Conservation (phyloP, 805 yeast genomes). For the Yarrowia bubula region DNA sequence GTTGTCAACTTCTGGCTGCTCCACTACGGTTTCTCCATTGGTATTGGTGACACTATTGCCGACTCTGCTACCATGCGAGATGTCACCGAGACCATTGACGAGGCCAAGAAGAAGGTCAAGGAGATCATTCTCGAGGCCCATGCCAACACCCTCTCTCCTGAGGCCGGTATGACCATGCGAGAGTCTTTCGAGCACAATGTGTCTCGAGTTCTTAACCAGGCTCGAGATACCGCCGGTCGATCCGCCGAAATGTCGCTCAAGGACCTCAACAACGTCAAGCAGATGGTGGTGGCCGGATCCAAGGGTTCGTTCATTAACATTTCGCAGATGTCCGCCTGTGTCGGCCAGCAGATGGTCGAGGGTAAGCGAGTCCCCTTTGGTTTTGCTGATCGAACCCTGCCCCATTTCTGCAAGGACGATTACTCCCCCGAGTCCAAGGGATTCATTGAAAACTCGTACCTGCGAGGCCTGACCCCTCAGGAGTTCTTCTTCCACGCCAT, state of each 20-base stretch:
- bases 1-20: slow-evolving; percentile 95
- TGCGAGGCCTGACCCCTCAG: slow-evolving; percentile 97
- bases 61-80: slow-evolving; percentile 94
- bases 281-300: slow-evolving; percentile 99
- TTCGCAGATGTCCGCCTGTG: slow-evolving; percentile 99
- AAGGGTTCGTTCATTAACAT: slow-evolving; percentile 98
- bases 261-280: slow-evolving; percentile 93
- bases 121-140: slow-evolving; percentile 92
- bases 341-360: slow-evolving; percentile 98
- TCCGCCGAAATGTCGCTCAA: slow-evolving; percentile 96
- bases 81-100: slow-evolving; percentile 88
- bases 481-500: slow-evolving; percentile 99
- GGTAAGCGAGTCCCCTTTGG: slow-evolving; percentile 99
- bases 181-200: slow-evolving; percentile 98
- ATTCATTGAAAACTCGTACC: slow-evolving; percentile 93
- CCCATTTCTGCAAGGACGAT: slow-evolving; percentile 98
- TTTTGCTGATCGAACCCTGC: slow-evolving; percentile 91
- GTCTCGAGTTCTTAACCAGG: slow-evolving; percentile 90
- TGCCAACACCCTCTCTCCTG: slow-evolving; percentile 81
- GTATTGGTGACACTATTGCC: slow-evolving; percentile 99
- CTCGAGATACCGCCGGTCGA: slow-evolving; percentile 99
- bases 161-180: slow-evolving; percentile 99
- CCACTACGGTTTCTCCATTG: slow-evolving; percentile 96
- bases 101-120: slow-evolving; percentile 92
- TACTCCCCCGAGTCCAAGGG: slow-evolving; percentile 98